These are phyloP conservation scores for Saccharomycopsis sp. DNA, from an alignment of 805 yeast genomes.

Conservation along the genomic window DNA sequence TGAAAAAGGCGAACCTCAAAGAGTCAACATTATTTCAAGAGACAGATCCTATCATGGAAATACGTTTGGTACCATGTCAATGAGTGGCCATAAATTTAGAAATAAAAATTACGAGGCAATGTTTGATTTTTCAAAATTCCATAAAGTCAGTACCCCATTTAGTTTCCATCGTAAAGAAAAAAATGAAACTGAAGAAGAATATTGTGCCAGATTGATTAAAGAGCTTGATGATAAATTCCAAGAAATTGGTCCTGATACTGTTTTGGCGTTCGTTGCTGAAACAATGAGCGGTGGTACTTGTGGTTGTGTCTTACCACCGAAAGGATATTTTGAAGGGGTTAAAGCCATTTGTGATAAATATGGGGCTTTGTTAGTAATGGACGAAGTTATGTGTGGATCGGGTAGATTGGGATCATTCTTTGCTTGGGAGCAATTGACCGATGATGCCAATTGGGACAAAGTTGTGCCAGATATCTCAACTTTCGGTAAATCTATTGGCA, in stretches of 20 bases:
- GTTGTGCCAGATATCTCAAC: conserved; percentile 33
- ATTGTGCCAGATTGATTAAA: conserved; percentile 27
- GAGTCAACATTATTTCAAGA: no score
- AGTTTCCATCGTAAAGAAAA: no score
- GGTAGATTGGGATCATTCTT: conserved; percentile 36
- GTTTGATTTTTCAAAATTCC: not conserved
- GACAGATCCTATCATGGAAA: no score
- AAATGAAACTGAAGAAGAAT: conserved; percentile 29
- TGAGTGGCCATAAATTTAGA: no score
- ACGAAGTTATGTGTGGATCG: conserved; percentile 41
- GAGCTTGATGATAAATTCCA: conserved; percentile 32
- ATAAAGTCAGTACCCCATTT: not conserved
- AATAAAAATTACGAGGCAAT: not conserved
- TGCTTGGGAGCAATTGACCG: conserved; percentile 33
- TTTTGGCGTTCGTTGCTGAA: conserved; percentile 32
- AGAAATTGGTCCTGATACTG: conserved; percentile 30
- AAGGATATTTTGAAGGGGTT: conserved; percentile 32
- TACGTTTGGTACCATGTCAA: no score
- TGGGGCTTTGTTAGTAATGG: conserved; percentile 35
- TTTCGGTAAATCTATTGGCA: conserved; percentile 33
- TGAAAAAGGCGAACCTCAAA: no score
- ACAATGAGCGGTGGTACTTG: conserved; percentile 33
- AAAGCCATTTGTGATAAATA: conserved; percentile 35
- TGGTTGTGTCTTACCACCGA: conserved; percentile 30
- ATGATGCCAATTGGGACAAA: conserved; percentile 11